These are phyloP conservation scores for Gentiana dahurica DNA, from an alignment of 257 asterid genomes.

Conservation along the genomic window DNA sequence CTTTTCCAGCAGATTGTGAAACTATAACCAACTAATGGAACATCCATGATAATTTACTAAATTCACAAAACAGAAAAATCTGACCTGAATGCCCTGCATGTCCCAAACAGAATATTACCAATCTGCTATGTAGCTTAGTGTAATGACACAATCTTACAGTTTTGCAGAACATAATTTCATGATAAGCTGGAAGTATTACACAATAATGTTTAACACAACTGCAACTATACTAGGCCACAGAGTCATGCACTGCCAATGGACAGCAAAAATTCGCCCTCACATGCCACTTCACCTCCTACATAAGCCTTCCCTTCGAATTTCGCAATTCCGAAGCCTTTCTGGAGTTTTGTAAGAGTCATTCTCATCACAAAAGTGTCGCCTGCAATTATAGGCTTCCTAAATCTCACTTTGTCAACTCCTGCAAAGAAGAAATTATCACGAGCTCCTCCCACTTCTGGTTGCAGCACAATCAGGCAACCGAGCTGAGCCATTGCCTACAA, in stretches of 20 bases:
- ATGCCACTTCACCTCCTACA: slow-evolving; percentile 78
- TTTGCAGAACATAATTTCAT: not conserved
- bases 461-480: slow-evolving; percentile 82
- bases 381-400: slow-evolving; percentile 79
- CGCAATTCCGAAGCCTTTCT: slow-evolving; percentile 80
- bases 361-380: slow-evolving; percentile 88
- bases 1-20: too few relatives aligned
- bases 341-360: slow-evolving; percentile 69
- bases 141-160: not conserved
- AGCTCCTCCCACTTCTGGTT: slow-evolving; percentile 83
- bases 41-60: too few relatives aligned
- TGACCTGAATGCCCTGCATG: too few relatives aligned
- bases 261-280: slow-evolving; percentile 95
- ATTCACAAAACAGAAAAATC: too few relatives aligned
- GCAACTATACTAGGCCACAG: not conserved
- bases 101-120: not conserved
- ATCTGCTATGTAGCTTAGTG: not conserved
- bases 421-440: slow-evolving; percentile 74
- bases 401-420: slow-evolving; percentile 81
- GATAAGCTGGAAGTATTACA: not conserved
- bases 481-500: slow-evolving; percentile 97
- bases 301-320: slow-evolving; percentile 95
- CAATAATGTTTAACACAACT: slow-evolving; percentile 4
- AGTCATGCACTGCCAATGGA: slow-evolving; percentile 49
- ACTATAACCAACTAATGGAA: too few relatives aligned